Evolutionary conservation across 1,284 basidiomycete genomes (phyloP).

Genomic region (Agroathelia rolfsii): DNA sequence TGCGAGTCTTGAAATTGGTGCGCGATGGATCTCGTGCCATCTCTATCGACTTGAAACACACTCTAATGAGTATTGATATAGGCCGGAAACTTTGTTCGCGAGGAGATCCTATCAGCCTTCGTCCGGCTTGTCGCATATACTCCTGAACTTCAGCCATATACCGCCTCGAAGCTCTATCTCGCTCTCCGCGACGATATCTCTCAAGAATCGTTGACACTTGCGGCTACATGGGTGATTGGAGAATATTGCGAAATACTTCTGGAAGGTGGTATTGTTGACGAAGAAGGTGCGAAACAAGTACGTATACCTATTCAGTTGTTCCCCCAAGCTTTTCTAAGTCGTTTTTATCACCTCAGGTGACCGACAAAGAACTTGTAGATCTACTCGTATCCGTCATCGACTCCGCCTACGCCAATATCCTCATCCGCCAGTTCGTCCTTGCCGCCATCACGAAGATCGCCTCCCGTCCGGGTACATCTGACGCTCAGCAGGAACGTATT

Average conservation of each 20-base stretch:
- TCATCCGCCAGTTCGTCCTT: conserved; percentile 88
- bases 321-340: too few relatives aligned
- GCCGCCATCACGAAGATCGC: conserved; percentile 88
- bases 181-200: conserved; percentile 89
- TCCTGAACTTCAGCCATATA: conserved; percentile 94
- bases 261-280: conserved; percentile 83
- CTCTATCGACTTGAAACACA: conserved; percentile 2
- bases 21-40: conserved; percentile 25
- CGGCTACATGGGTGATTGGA: conserved; percentile 92
- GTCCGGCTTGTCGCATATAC: conserved; percentile 96
- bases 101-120: conserved; percentile 93
- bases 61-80: conserved; percentile 19
- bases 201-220: conserved; percentile 90
- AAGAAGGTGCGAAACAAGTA: conserved; percentile 71
- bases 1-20: conserved; percentile 90
- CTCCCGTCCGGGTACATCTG: conserved; percentile 58
- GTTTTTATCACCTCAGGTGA: conserved; percentile 40
- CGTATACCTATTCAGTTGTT: too few relatives aligned
- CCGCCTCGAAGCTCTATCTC: conserved; percentile 84
- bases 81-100: conserved; percentile 98
- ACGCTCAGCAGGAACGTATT: conserved; percentile 69
- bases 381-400: conserved; percentile 82
- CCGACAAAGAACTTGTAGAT: conserved; percentile 79
- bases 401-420: conserved; percentile 90
- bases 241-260: conserved; percentile 92